Conservation (phyloP, 176 grass and related monocot genomes). For the Pharus latifolius region DNA sequence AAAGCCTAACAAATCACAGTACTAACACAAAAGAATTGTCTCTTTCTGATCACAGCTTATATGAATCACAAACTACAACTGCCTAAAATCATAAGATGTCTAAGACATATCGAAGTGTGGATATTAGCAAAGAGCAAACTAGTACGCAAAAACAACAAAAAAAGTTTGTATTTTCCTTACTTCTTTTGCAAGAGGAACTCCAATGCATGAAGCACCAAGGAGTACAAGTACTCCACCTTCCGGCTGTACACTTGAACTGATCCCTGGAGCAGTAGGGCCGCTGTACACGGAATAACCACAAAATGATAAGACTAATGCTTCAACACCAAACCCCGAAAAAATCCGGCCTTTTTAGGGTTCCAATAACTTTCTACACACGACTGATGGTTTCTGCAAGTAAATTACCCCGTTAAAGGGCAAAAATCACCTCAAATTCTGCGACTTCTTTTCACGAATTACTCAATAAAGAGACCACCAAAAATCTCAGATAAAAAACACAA, state of each 20-base stretch:
- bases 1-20: too few relatives aligned
- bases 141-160: background rate
- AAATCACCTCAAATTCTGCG: background rate
- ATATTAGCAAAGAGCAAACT: too few relatives aligned
- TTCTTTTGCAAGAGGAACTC: constrained; percentile 91
- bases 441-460: background rate
- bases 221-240: constrained; percentile 95
- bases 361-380: too few relatives aligned
- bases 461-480: background rate
- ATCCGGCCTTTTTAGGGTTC: too few relatives aligned
- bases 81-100: background rate
- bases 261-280: constrained; percentile 81
- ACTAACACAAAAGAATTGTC: too few relatives aligned
- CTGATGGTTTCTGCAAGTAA: too few relatives aligned
- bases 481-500: background rate
- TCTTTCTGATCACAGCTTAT: too few relatives aligned
- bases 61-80: too few relatives aligned
- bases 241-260: constrained; percentile 88
- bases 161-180: constrained; percentile 30
- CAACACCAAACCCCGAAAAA: background rate
- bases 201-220: constrained; percentile 66
- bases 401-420: too few relatives aligned
- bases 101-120: too few relatives aligned
- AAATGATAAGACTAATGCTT: constrained; percentile 3
- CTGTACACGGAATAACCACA: constrained; percentile 29